Evolutionary conservation across 352 stramenopile species (phyloP).

Genomic region (Albugo laibachii): DNA sequence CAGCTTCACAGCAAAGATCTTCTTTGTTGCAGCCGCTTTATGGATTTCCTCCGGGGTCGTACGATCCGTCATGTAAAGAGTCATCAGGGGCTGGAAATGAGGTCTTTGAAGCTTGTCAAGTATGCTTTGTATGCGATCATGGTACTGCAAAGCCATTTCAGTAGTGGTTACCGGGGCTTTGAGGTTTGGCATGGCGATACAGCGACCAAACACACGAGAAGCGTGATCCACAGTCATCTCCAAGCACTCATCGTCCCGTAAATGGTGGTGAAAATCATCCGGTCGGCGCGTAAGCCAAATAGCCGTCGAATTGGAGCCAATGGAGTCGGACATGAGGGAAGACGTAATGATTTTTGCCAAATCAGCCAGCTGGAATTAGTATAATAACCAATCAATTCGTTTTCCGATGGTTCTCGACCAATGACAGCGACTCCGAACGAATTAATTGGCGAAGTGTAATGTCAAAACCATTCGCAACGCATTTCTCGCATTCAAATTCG

Average conservation of each 20-base stretch:
- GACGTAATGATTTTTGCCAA: too few species aligned
- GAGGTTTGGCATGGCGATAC: constrained; percentile 98
- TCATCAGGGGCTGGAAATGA: constrained; percentile 90
- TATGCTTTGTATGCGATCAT: constrained; percentile 77
- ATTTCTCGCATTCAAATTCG: too few species aligned
- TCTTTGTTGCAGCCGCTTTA: constrained; percentile 68
- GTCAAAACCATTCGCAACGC: too few species aligned
- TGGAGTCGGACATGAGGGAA: too few species aligned
- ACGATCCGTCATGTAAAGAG: constrained; percentile 97
- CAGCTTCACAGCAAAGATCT: constrained; percentile 93
- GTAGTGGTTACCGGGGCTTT: constrained; percentile 93
- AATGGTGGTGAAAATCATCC: constrained; percentile 97
- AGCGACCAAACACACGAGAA: constrained; percentile 62
- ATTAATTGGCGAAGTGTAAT: too few species aligned
- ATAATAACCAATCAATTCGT: too few species aligned
- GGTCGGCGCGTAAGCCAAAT: constrained; percentile 13
- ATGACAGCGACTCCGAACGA: too few species aligned
- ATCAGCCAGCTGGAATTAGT: too few species aligned
- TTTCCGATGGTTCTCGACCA: too few species aligned
- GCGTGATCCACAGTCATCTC: constrained; percentile 64
- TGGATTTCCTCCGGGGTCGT: constrained; percentile 92
- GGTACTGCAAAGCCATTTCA: constrained; percentile 88
- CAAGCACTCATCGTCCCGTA: constrained; percentile 83
- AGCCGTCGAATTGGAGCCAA: too few species aligned
- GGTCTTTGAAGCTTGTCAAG: constrained; percentile 30